Percentiles rank a stretch among this genome's conserved stretches.
Evolutionary conservation across 2,329 filamentous ascomycete species (phyloP).

Genomic region (Aspergillus spinulosporus): DNA sequence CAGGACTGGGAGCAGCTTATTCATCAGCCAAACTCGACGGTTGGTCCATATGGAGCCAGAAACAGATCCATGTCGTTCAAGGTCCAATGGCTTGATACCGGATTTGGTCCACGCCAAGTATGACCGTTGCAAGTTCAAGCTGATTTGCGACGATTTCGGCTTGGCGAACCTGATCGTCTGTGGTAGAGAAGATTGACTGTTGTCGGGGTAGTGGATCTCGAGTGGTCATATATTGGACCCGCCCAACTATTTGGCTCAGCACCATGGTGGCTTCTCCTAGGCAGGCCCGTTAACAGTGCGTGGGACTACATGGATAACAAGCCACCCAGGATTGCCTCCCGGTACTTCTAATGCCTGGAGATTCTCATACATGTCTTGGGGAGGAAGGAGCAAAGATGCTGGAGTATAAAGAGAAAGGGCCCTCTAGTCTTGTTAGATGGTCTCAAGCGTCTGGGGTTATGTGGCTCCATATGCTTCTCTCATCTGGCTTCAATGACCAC

Average conservation of each 20-base stretch:
- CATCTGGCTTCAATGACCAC: conserved; percentile 34
- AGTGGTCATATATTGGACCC: conserved; percentile 42
- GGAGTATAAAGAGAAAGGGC: conserved; percentile 27
- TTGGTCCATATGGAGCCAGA: conserved; percentile 28
- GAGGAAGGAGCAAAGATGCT: conserved; percentile 34
- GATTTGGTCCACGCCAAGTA: conserved; percentile 28
- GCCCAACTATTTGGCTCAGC: conserved; percentile 40
- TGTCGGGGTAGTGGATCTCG: conserved; percentile 38
- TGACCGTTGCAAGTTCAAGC: conserved; percentile 36
- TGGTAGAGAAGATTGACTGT: conserved; percentile 36
- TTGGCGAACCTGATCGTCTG: conserved; percentile 41
- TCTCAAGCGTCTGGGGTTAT: conserved; percentile 37
- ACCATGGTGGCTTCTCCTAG: conserved; percentile 41
- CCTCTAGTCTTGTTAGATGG: conserved; percentile 37
- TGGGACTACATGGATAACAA: conserved; percentile 30
- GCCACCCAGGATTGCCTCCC: conserved; percentile 24
- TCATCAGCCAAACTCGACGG: conserved; percentile 36
- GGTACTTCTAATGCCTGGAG: conserved; percentile 32
- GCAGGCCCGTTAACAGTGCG: conserved; percentile 30
- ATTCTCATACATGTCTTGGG: conserved; percentile 33
- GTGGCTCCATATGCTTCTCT: conserved; percentile 40
- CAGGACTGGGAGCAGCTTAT: conserved; percentile 39
- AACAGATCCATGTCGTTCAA: conserved; percentile 34
- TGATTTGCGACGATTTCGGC: conserved; percentile 42
- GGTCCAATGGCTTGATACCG: conserved; percentile 27